Percentiles rank a stretch among this genome's conserved stretches.
Evolutionary conservation across 2,329 filamentous ascomycete species (phyloP).

Genomic region (Clonostachys solani): DNA sequence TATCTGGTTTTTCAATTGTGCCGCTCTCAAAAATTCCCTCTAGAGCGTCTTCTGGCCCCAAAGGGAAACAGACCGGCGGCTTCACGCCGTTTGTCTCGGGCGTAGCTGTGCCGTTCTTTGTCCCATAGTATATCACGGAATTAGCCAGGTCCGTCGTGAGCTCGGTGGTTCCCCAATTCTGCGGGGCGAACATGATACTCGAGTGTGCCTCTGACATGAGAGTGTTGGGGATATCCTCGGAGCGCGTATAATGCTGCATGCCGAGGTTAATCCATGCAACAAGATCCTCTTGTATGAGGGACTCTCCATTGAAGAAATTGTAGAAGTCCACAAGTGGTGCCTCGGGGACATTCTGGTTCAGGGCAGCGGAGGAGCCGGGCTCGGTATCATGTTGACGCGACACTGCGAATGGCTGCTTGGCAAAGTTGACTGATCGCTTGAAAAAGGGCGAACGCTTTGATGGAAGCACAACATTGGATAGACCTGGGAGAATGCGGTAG

Average conservation of each 20-base stretch:
- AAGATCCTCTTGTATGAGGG: slow-evolving; percentile 26
- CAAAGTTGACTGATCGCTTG: slow-evolving; percentile 42
- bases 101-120: slow-evolving; percentile 3
- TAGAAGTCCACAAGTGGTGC: slow-evolving; percentile 40
- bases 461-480: slow-evolving; percentile 33
- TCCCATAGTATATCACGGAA: slow-evolving; percentile 8
- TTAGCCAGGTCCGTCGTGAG: slow-evolving; percentile 7
- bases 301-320: slow-evolving; percentile 36
- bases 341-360: slow-evolving; percentile 28
- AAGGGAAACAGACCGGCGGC: slow-evolving; percentile 5
- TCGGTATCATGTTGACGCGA: slow-evolving; percentile 38
- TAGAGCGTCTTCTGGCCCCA: slow-evolving; percentile 6
- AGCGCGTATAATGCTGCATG: slow-evolving; percentile 35
- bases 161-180: slow-evolving; percentile 22
- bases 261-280: slow-evolving; percentile 41
- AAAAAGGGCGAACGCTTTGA: slow-evolving; percentile 34
- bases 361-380: slow-evolving; percentile 32
- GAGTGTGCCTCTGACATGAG: slow-evolving; percentile 37
- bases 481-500: slow-evolving; percentile 33
- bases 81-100: slow-evolving; percentile 8
- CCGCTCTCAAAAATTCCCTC: slow-evolving; percentile 8
- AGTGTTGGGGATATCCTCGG: slow-evolving; percentile 41
- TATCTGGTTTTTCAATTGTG: background rate
- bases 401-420: slow-evolving; percentile 39
- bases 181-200: slow-evolving; percentile 29